Conservation (phyloP, 306 rosid species). For the Vigna angularis region DNA sequence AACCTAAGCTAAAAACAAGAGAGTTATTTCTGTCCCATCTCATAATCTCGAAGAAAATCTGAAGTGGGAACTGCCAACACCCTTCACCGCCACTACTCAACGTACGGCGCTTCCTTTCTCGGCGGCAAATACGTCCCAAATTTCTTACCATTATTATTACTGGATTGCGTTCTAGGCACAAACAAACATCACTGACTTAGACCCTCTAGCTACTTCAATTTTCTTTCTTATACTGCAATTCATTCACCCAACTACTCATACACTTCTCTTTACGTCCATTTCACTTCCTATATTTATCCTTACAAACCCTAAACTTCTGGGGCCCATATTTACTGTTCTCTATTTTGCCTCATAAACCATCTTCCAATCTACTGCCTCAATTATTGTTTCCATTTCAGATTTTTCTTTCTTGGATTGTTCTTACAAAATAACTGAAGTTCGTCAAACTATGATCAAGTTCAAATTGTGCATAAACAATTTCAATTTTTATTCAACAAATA, state of each 20-base stretch:
- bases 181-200: not conserved
- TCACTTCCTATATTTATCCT: no score
- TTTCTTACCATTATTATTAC: not conserved
- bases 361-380: not conserved
- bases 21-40: not conserved
- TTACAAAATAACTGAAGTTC: no score
- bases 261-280: no score
- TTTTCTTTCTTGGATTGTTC: no score
- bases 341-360: not conserved
- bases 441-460: no score
- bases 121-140: conserved; percentile 55
- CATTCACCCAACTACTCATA: no score
- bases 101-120: conserved; percentile 35
- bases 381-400: not conserved
- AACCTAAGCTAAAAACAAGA: no score
- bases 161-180: not conserved
- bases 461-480: no score
- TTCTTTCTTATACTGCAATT: no score
- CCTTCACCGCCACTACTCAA: not conserved
- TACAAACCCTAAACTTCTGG: not conserved
- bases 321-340: not conserved
- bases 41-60: not conserved
- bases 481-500: no score
- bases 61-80: not conserved
- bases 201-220: not conserved